Evolutionary conservation across 2,329 filamentous ascomycete species (phyloP).

Genomic region (Fusarium xyrophilum): DNA sequence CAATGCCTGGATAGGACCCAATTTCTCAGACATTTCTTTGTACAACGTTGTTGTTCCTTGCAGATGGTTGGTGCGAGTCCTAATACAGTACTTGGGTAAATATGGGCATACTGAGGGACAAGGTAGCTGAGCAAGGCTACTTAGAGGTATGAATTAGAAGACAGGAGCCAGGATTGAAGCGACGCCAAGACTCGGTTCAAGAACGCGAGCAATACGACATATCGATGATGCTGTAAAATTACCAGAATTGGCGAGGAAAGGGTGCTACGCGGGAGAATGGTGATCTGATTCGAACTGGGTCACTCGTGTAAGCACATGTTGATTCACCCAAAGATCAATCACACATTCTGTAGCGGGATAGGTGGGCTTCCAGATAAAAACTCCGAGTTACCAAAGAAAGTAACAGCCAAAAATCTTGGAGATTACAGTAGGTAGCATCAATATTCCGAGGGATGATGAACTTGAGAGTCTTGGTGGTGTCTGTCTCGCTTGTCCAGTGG

Average conservation of each 20-base stretch:
- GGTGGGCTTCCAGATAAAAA: background rate
- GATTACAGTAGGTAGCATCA: background rate
- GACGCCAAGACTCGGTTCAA: background rate
- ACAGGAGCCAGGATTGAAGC: background rate
- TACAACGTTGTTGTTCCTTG: background rate
- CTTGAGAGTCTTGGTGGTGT: background rate
- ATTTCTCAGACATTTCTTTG: background rate
- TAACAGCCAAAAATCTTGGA: slow-evolving; percentile 6
- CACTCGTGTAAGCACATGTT: slow-evolving; percentile 16
- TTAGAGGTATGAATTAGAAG: background rate
- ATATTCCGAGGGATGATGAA: slow-evolving; percentile 2
- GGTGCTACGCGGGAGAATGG: background rate
- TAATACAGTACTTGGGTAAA: slow-evolving; percentile 1
- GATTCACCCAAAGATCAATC: background rate
- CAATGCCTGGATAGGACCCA: background rate
- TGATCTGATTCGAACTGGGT: slow-evolving; percentile 16
- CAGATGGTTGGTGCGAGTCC: background rate
- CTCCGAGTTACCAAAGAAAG: background rate
- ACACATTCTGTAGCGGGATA: background rate
- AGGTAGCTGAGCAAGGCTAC: background rate
- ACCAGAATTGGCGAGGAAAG: background rate
- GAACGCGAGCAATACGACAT: slow-evolving; percentile 7
- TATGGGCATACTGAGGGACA: background rate
- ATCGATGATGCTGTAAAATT: background rate
- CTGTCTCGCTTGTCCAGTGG: slow-evolving; percentile 4